phyloP scores from a whole-genome alignment of 805 yeast species.

The Hanseniaspora valbyensis region DNA sequence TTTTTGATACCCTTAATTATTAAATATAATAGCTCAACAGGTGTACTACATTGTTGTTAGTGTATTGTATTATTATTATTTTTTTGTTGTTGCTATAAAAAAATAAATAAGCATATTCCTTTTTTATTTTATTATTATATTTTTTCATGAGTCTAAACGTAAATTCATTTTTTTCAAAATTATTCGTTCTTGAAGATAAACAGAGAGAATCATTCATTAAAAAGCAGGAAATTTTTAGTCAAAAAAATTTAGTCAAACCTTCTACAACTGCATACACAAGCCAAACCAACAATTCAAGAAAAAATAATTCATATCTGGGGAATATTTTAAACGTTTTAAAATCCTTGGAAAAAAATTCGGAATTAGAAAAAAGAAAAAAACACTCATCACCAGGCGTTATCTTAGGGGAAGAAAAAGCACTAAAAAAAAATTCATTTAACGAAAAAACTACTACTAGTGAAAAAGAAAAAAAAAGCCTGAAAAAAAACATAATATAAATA shows the following conservation, averaged over 20 bases:
- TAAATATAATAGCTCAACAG: no score
- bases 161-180: neutral
- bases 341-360: conserved; percentile 13
- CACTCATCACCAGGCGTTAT: neutral
- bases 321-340: no score
- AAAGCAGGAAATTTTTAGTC: neutral
- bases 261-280: no score
- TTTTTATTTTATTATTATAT: neutral
- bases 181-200: neutral
- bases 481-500: neutral
- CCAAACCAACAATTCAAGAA: no score
- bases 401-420: neutral
- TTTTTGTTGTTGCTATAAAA: no score
- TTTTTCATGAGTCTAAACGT: neutral
- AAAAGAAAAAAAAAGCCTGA: neutral
- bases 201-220: neutral
- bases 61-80: no score
- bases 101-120: neutral
- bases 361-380: conserved; percentile 11
- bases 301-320: conserved; percentile 9
- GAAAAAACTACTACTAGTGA: neutral
- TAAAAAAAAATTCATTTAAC: neutral
- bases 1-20: no score
- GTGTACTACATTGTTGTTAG: no score
- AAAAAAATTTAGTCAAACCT: no score